Conservation (phyloP, 1,139 yeast species). For the Geotrichum citri-aurantii region DNA sequence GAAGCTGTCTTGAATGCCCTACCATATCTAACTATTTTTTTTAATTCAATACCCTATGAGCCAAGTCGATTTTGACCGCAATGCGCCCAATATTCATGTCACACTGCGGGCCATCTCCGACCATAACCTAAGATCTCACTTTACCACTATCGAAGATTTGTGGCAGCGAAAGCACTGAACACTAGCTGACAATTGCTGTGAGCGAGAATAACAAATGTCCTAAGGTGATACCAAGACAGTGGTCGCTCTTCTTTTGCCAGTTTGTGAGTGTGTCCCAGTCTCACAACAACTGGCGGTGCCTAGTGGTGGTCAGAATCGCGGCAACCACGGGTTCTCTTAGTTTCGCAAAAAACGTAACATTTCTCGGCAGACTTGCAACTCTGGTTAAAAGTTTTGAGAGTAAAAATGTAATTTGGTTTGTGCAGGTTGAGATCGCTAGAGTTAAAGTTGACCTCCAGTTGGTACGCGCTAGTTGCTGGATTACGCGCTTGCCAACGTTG, state of each 20-base stretch:
- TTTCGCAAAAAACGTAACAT: constrained; percentile 49
- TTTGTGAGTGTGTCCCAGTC: constrained; percentile 63
- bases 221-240: constrained; percentile 45
- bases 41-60: background rate
- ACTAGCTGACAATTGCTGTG: constrained; percentile 69
- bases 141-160: constrained; percentile 74
- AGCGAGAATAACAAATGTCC: constrained; percentile 54
- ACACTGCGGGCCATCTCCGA: constrained; percentile 66
- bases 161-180: constrained; percentile 81
- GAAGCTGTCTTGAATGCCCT: background rate
- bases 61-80: constrained; percentile 35
- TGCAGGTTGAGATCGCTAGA: constrained; percentile 74
- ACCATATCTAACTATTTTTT: background rate
- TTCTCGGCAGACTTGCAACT: constrained; percentile 48
- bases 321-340: constrained; percentile 47
- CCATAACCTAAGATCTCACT: constrained; percentile 53
- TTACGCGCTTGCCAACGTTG: constrained; percentile 52
- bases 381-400: constrained; percentile 44
- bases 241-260: constrained; percentile 62
- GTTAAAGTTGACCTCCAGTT: constrained; percentile 53
- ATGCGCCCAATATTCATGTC: constrained; percentile 56
- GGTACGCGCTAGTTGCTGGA: constrained; percentile 68
- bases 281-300: constrained; percentile 72
- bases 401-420: constrained; percentile 53
- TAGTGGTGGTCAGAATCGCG: constrained; percentile 66